Conservation (phyloP, 2,329 filamentous ascomycete genomes). For the Diaporthe destruens region DNA sequence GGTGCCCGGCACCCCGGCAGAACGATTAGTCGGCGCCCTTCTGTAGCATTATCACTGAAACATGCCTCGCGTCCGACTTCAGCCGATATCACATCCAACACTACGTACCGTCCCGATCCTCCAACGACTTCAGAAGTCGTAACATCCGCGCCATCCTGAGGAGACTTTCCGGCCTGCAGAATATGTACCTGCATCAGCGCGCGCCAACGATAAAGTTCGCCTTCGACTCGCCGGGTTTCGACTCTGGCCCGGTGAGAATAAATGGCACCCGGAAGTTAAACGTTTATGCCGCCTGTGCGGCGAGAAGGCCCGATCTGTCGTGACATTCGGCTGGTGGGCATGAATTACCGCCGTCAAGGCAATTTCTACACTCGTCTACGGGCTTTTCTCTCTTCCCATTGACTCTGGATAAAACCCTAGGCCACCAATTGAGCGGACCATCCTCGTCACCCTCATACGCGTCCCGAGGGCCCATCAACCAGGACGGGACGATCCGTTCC, state of each 20-base stretch:
- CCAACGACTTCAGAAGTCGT: background rate
- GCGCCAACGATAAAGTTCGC: slow-evolving; percentile 11
- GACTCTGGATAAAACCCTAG: background rate
- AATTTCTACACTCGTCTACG: background rate
- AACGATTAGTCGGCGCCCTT: background rate
- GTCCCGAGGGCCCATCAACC: background rate
- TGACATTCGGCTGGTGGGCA: background rate
- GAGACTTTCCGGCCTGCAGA: slow-evolving; percentile 3
- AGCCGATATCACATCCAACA: slow-evolving; percentile 11
- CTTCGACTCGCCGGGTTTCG: slow-evolving; percentile 14
- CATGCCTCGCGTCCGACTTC: slow-evolving; percentile 18
- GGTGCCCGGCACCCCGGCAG: background rate
- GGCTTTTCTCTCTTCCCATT: background rate
- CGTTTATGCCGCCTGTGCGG: background rate
- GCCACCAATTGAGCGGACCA: background rate
- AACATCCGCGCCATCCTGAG: background rate
- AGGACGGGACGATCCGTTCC: slow-evolving; percentile 25
- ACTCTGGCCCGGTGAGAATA: background rate
- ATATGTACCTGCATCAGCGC: slow-evolving; percentile 22
- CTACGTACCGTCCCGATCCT: background rate
- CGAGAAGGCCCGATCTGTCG: slow-evolving; percentile 7
- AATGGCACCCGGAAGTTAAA: background rate
- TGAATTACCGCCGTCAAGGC: background rate
- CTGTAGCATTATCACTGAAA: background rate
- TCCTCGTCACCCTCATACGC: background rate